Base-by-base conservation (phyloP, 2,329 filamentous ascomycete genomes). In the Leptographium lundbergii region DNA sequence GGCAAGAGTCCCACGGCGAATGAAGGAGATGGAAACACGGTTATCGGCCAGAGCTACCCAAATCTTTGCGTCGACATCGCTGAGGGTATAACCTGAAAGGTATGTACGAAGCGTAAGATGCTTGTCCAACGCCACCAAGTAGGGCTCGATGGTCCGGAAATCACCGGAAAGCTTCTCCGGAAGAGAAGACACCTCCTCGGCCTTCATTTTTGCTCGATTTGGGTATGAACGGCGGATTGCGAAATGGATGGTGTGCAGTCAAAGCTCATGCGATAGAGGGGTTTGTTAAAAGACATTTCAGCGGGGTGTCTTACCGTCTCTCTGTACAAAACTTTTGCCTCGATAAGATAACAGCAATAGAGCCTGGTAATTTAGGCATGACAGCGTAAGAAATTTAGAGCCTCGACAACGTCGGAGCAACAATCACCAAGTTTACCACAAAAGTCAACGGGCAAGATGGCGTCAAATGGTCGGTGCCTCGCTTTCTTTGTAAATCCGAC, bases 51-150 rank as follows among this genome's bases (percentile, higher is more conserved):
- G 80, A 6, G 88, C 85, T 66, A 87, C 82, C 89, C 90, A 97
- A 63, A 95, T 80, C 67, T 87, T 87, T 63, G 85, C 81, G 71
- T 97, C 92, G 63, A 87, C 78, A 50, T 90, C 83, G 60, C 86
- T 86, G 56, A 94, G 77, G 29, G 77, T 77, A 76, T 95, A 92
- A 61, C 91, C 91, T 57, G 89, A 82, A 65, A 96, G 80, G 73
- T 94, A 94, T 17, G 89, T 89, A 67, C 92, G 86, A 36, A 96
- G 83, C 4, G 86, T 89, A 61, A 97, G 81, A 75, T 95, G 88
- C 71, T 89, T 88, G 72, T 96, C 90, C 62, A 96, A 84, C 65
- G 88, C 84, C 66, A 81, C 78, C 59, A 95, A 81, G 61, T 85
- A 79, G 29, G 83, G 81, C 69, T 94, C 89, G 64, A 91, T 84